Evolutionary conservation across 768 basidiomycete species (phyloP), one percentile per base, ranked within the genome.

Genomic region (Cystobasidium ongulense): DNA sequence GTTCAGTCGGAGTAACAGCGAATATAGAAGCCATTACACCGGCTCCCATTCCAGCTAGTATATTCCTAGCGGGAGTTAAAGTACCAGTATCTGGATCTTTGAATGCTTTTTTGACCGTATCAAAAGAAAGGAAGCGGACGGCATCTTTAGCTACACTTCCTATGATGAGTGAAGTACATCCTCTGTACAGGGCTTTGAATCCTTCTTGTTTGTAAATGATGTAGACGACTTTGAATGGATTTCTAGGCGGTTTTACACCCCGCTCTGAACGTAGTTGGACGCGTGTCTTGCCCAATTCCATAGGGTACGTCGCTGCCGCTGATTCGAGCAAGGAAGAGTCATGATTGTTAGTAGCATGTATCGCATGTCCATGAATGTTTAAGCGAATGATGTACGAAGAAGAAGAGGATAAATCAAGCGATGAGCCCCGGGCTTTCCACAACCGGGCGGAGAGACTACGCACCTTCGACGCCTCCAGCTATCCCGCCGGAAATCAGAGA

Each of bases 201-300:
- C 72, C 72, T 73, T 73, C 72, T 29, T 65, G 21, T n/a, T 46
- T 17, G n/a, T 66, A 71, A 2, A 65, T 53, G n/a, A 71, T 63
- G 23, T 21, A 33, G 5, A 73, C 43, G 36, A 73, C 41, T 15
- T 31, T 36, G 63, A 73, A 73, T 31, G 72, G 72, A 36, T 73
- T 73, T 23, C 63, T 67, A 59, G 61, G 63, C 1, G 36, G 63
- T 29, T 41, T 29, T 25, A 33, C n/a, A 33, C 62, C 33, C 25
- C 33, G 36, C 46, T 52, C 59, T 4, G 35, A 21, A 27, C 68
- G 53, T 27, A 73, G 39, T 46, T 73, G 72, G 10, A 65, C 41
- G 39, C 72, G 72, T 7, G 72, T 73, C 63, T 73, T 73, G 27
- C 64, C 72, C 38, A 73, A 73, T 35, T 73, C 72, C 63, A 73